phyloP scores from a whole-genome alignment of 2,329 filamentous ascomycete species.

The Colletotrichum shisoi region DNA sequence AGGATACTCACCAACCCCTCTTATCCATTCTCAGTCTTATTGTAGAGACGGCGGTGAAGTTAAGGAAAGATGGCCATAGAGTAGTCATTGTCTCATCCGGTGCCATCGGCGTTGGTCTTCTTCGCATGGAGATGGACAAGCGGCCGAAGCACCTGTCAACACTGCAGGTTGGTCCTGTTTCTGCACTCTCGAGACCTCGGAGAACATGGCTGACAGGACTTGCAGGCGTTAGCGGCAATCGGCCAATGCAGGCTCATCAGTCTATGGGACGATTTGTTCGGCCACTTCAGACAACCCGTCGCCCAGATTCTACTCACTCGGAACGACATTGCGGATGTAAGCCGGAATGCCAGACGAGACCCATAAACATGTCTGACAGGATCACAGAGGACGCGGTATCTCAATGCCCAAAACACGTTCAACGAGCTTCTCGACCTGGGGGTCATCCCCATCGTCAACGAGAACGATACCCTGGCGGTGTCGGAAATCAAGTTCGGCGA shows the following conservation, averaged over 20 bases:
- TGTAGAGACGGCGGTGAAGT: constrained; percentile 88
- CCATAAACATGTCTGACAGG: constrained; percentile 34
- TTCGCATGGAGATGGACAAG: constrained; percentile 86
- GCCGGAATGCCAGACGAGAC: constrained; percentile 42
- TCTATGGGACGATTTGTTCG: constrained; percentile 93
- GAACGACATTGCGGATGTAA: constrained; percentile 93
- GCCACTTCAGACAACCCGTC: constrained; percentile 85
- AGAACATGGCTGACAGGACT: constrained; percentile 14
- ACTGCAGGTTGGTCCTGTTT: constrained; percentile 68
- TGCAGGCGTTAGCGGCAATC: constrained; percentile 86
- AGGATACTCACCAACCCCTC: constrained; percentile 91
- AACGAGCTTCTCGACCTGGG: constrained; percentile 90
- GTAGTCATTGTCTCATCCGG: constrained; percentile 97
- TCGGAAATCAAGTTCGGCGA: constrained; percentile 99
- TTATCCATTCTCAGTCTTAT: constrained; percentile 90
- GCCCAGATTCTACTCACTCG: constrained; percentile 93
- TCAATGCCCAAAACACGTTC: constrained; percentile 96
- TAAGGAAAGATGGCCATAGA: constrained; percentile 88
- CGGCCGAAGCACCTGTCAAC: constrained; percentile 89
- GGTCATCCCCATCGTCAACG: constrained; percentile 97
- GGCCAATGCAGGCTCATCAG: constrained; percentile 95
- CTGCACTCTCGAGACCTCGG: not conserved
- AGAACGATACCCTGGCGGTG: constrained; percentile 96
- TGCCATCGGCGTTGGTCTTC: constrained; percentile 91
- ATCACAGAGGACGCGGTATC: constrained; percentile 81